Base-by-base conservation (phyloP, 2,329 filamentous ascomycete species). In the Epichloe glyceriae region DNA sequence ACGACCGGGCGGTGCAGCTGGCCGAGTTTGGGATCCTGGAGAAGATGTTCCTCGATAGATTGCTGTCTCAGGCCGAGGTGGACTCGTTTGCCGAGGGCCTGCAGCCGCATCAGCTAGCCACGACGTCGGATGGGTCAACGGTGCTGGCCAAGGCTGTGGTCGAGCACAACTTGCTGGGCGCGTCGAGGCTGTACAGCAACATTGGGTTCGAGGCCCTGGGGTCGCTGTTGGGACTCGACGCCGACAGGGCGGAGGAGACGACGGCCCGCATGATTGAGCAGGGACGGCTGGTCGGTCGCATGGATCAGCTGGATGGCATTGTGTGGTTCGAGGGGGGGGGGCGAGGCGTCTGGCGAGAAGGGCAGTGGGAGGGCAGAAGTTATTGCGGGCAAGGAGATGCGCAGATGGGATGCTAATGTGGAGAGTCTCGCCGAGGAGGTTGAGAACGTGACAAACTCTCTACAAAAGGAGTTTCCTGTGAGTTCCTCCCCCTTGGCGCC, bases 231-330 rank as follows among this genome's bases (percentile, higher is more conserved):
- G 89, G 87, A 0, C 75, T 96, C 4, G 80, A 87, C 52, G 80
- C 80, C 0, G 86, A 86, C 48, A 85, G 83, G 65, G 91, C 91
- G 3, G 93, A 98, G 72, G 83, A 86, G 52, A 96, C 93, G 50
- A 93, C 91, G 12, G 89, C 91, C 4, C 78, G 82, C 59, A 98
- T 98, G 93, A 88, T 98, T 60, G 90, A 97, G 72, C 90, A 96
- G 67, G 89, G 88, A 10, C 82, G 93, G 34, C 70, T 98, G 48
- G 80, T 85, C 3, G 93, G 91, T 7, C 82, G 85, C 52, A 97
- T 98, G 61, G 91, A 98, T 67, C 93, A 98, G 72, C 90, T 98
- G 52, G 87, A 89, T 51, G 78, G 85, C 14, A 72, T 90, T 11
- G 90, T 98, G 53, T 89, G 83, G 71, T 98, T 98, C 64, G 87